phyloP scores from a whole-genome alignment of 176 grass and related monocot genomes.

The Carex cristatella region DNA sequence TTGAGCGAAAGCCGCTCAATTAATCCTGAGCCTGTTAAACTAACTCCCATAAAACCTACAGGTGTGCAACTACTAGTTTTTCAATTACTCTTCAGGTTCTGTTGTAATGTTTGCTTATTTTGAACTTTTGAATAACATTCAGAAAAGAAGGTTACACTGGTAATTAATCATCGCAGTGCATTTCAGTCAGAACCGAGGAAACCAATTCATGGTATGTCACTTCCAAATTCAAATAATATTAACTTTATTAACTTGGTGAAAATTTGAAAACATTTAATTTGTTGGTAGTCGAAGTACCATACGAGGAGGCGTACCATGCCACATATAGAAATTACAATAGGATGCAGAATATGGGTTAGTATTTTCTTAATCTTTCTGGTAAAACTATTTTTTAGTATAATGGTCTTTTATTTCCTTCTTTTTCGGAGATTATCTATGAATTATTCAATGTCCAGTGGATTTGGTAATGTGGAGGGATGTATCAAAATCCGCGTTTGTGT shows the following conservation, averaged over 20 bases:
- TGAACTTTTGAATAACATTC: not conserved
- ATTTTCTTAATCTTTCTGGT: not conserved
- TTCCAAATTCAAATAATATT: constrained; percentile 7
- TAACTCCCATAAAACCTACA: constrained; percentile 36
- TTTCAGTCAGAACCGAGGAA: constrained; percentile 8
- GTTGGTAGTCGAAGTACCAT: constrained; percentile 45
- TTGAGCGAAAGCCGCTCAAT: constrained; percentile 1
- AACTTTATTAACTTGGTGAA: not conserved
- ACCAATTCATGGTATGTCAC: constrained; percentile 18
- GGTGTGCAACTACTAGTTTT: constrained; percentile 16
- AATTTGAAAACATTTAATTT: not conserved
- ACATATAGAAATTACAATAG: constrained; percentile 37
- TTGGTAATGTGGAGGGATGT: constrained; percentile 97
- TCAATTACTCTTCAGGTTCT: not conserved
- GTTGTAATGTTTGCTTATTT: constrained; percentile 8
- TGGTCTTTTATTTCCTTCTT: not conserved
- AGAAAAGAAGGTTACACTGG: constrained; percentile 23
- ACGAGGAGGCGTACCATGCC: constrained; percentile 38
- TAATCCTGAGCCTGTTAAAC: constrained; percentile 47
- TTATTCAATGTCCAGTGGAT: constrained; percentile 48
- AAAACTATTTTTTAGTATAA: not conserved
- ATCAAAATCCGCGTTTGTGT: constrained; percentile 82
- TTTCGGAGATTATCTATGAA: not conserved
- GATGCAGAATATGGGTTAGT: constrained; percentile 85
- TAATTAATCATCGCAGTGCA: constrained; percentile 21